Evolutionary conservation across 495 filamentous ascomycete species (phyloP).

Genomic region (Echria macrotheca): DNA sequence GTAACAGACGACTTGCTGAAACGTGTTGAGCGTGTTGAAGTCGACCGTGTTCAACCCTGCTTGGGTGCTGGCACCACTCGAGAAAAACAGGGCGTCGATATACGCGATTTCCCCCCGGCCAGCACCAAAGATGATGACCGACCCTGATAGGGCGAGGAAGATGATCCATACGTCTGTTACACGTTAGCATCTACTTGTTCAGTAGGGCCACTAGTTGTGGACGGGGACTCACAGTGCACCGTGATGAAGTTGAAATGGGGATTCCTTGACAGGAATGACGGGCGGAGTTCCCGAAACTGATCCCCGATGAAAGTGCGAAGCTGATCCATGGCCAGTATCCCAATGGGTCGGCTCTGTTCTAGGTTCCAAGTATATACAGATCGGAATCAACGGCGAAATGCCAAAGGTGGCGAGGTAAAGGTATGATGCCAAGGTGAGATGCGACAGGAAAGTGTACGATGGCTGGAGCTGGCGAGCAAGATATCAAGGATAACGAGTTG

Average conservation of each 20-base stretch:
- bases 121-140: conserved; percentile 65
- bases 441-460: too few species aligned
- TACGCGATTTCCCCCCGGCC: conserved; percentile 56
- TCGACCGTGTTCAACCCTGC: conserved; percentile 57
- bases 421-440: too few species aligned
- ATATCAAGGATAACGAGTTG: too few species aligned
- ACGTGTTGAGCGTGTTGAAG: conserved; percentile 66
- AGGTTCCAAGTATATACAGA: too few species aligned
- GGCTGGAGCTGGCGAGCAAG: too few species aligned
- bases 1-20: conserved; percentile 73
- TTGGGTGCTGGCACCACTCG: conserved; percentile 76
- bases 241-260: conserved; percentile 80
- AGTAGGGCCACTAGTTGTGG: background rate
- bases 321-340: too few species aligned
- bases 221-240: conserved; percentile 61
- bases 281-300: conserved; percentile 43
- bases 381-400: too few species aligned
- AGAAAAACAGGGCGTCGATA: conserved; percentile 86
- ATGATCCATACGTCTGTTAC: conserved; percentile 74
- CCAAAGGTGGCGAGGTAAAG: too few species aligned
- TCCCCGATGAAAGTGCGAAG: conserved; percentile 23
- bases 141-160: conserved; percentile 59
- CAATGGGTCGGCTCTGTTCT: too few species aligned
- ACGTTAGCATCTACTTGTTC: conserved; percentile 3
- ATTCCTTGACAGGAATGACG: conserved; percentile 46